Base-by-base conservation (phyloP, 495 filamentous ascomycete genomes). In the Talaromyces liani region DNA sequence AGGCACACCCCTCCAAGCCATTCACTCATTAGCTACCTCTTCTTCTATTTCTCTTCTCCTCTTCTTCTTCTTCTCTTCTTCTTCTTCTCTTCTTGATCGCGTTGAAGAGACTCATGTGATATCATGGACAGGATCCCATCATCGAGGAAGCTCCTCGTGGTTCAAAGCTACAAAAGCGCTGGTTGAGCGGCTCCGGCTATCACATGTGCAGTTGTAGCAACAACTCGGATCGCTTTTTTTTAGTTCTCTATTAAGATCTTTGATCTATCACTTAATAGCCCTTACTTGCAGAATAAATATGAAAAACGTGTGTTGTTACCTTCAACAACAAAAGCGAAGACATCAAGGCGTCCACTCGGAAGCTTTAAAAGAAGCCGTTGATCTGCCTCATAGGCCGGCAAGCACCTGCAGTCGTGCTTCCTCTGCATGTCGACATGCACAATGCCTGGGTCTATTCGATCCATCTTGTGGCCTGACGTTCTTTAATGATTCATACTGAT, bases 1-100 rank as follows among this genome's bases (percentile, higher is more conserved):
- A 22, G 49, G 61, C 64, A 65, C 64, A 69, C 77, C 74, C 77
- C 75, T 79, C 76, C 76, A 78, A 76, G 75, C 68, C 60, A 71
- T 68, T 70, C 39, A 68, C 72, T 58, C 69, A 75, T 69, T 75
- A 72, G 53, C 25, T 34, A 39, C 14, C 60, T 53, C 20, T 20
- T 47, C 12, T 51, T 20, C 36, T 41, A 4, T 16, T 16, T 41
- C 36, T 9, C 14, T 41, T 6, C 14, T 41, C 14, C 3, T 41
- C 36, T 16, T 16, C 36, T n/a, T 36, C 9, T 36, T 36, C 33
- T 10, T 36, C n/a, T n/a, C n/a, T n/a, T n/a, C n/a, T n/a, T n/a
- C 14, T 3, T 41, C 36, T 16, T 16, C 36, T 36, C 9, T 36
- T 36, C 33, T 10, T 36, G 9, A 31, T 31, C 29, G 29, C 1